Conservation (phyloP, 352 stramenopile species). For the Achlya hypogyna region DNA sequence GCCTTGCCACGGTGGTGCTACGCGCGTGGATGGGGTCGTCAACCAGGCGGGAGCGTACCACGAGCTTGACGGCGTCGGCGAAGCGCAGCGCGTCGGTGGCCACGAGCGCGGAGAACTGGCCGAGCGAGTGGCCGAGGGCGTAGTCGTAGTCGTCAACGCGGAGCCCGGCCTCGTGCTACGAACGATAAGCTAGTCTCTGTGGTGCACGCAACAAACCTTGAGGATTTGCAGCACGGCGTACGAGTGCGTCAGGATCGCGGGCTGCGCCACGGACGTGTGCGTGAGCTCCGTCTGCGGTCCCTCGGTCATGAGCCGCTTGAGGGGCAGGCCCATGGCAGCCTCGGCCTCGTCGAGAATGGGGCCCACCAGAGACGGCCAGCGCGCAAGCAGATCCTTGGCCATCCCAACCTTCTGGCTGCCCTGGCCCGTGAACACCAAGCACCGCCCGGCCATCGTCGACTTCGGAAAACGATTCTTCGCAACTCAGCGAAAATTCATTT, state of each 20-base stretch:
- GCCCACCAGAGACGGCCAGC: slow-evolving; percentile 46
- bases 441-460: slow-evolving; percentile 25
- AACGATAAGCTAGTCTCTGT: neutral
- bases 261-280: slow-evolving; percentile 63
- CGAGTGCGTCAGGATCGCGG: slow-evolving; percentile 73
- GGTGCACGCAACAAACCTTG: neutral
- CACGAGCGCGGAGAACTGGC: slow-evolving; percentile 80
- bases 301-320: slow-evolving; percentile 48
- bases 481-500: neutral
- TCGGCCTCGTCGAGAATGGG: slow-evolving; percentile 70
- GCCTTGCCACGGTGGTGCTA: slow-evolving; percentile 54
- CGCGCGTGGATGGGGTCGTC: neutral
- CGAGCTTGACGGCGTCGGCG: slow-evolving; percentile 50
- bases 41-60: slow-evolving; percentile 28
- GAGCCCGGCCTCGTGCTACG: slow-evolving; percentile 44
- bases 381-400: slow-evolving; percentile 57
- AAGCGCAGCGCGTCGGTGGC: slow-evolving; percentile 54
- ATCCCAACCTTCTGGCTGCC: slow-evolving; percentile 77
- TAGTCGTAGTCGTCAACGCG: slow-evolving; percentile 25
- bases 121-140: slow-evolving; percentile 72
- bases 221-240: slow-evolving; percentile 61
- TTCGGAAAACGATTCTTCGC: neutral
- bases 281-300: slow-evolving; percentile 53
- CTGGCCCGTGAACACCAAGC: slow-evolving; percentile 78
- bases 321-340: slow-evolving; percentile 51